Conservation (phyloP, 176 grass and related monocot species). For the Typha latifolia region DNA sequence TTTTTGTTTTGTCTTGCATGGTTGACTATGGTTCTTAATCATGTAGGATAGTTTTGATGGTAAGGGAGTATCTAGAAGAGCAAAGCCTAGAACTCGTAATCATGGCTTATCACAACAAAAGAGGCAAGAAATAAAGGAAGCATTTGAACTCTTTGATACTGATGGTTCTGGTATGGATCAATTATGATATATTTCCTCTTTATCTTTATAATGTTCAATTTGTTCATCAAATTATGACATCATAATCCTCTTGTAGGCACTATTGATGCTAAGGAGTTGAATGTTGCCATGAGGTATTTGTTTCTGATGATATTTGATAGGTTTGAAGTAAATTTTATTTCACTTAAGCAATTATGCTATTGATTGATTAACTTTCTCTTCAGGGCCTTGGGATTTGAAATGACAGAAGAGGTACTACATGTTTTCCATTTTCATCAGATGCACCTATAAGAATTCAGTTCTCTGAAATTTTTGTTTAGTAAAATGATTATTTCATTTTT, state of each 20-base stretch:
- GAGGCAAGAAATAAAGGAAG: conserved; percentile 84
- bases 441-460: no score
- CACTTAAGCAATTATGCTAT: not conserved
- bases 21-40: not conserved
- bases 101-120: conserved; percentile 58
- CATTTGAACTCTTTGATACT: conserved; percentile 86
- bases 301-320: not conserved
- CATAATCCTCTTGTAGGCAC: conserved; percentile 38
- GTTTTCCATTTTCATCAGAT: not conserved
- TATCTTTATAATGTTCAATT: not conserved
- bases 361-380: conserved; percentile 16
- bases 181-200: not conserved
- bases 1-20: not conserved
- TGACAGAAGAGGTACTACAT: conserved; percentile 68
- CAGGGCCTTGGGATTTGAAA: conserved; percentile 97
- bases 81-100: conserved; percentile 40
- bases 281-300: conserved; percentile 85
- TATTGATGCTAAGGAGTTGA: conserved; percentile 84
- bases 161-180: conserved; percentile 59
- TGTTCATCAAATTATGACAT: not conserved
- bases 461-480: no score
- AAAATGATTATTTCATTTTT: no score
- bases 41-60: conserved; percentile 28
- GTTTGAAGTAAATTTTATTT: not conserved
- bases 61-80: conserved; percentile 45